Conservation (phyloP, 805 yeast species). For the Cyberlindnera saturnus region DNA sequence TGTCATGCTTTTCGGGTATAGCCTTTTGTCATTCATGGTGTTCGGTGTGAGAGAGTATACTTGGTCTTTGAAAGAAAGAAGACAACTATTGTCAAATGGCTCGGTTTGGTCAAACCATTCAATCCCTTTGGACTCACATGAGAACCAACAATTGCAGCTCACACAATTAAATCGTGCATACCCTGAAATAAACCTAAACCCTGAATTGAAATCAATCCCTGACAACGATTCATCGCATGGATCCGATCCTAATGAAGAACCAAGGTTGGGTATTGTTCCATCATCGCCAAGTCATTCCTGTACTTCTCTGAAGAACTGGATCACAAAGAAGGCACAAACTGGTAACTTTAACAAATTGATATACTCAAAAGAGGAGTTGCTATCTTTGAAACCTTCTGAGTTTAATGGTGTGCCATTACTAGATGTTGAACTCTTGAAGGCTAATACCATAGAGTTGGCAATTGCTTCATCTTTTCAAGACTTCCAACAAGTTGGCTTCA, state of each 20-base stretch:
- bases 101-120: conserved; percentile 17
- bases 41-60: conserved; percentile 27
- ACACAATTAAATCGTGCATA: conserved; percentile 15
- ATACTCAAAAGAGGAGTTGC: conserved; percentile 17
- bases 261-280: conserved; percentile 9
- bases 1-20: conserved; percentile 11
- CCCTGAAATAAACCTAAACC: conserved; percentile 6
- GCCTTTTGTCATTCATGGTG: conserved; percentile 14
- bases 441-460: not conserved
- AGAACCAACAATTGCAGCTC: not conserved
- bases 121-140: not conserved
- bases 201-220: no score
- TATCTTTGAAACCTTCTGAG: conserved; percentile 14
- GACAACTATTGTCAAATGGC: conserved; percentile 13
- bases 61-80: conserved; percentile 15
- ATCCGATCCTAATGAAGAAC: not conserved
- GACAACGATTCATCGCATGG: no score
- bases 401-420: conserved; percentile 11
- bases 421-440: not conserved
- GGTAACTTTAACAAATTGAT: not conserved
- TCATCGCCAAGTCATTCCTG: conserved; percentile 4
- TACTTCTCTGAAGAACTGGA: not conserved
- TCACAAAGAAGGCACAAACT: not conserved
- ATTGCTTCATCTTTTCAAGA: conserved; percentile 8
- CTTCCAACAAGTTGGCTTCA: conserved; percentile 14